phyloP scores from a whole-genome alignment of 106 monocot genomes.

The Iris macrosiphon region DNA sequence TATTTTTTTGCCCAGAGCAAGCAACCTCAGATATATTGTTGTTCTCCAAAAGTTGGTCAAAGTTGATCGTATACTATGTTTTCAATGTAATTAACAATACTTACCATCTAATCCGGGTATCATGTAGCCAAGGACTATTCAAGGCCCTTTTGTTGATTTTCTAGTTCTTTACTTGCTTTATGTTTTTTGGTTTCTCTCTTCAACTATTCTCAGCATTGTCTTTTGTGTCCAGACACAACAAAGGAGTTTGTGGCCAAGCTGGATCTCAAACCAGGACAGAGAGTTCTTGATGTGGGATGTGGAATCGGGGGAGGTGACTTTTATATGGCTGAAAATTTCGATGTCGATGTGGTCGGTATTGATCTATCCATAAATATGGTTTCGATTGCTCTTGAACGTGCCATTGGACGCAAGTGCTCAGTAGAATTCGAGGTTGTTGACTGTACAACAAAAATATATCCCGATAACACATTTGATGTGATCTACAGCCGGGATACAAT shows the following conservation, averaged over 20 bases:
- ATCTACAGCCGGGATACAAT: constrained; percentile 76
- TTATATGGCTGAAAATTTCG: constrained; percentile 68
- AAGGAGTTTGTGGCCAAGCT: constrained; percentile 60
- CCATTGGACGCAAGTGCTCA: constrained; percentile 62
- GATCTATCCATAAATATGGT: constrained; percentile 77
- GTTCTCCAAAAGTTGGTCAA: too few relatives aligned
- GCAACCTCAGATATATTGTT: too few relatives aligned
- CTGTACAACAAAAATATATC: constrained; percentile 53
- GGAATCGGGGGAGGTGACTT: constrained; percentile 78
- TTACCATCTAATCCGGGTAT: too few relatives aligned
- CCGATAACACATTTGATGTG: constrained; percentile 55
- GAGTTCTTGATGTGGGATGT: constrained; percentile 74
- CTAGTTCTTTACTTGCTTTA: too few relatives aligned
- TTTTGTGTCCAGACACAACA: constrained; percentile 39
- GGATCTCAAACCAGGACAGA: constrained; percentile 48
- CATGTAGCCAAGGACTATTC: too few relatives aligned
- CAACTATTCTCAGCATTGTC: neutral
- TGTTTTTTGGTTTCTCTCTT: neutral
- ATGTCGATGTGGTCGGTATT: constrained; percentile 60
- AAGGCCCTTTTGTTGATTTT: too few relatives aligned
- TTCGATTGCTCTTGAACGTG: constrained; percentile 64
- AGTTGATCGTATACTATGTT: too few relatives aligned
- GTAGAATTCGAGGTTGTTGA: constrained; percentile 67
- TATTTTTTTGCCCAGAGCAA: too few relatives aligned
- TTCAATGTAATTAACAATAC: too few relatives aligned